phyloP scores from a whole-genome alignment of 225 moss, liverwort and hornwort genomes.

The Straminergon stramineum region DNA sequence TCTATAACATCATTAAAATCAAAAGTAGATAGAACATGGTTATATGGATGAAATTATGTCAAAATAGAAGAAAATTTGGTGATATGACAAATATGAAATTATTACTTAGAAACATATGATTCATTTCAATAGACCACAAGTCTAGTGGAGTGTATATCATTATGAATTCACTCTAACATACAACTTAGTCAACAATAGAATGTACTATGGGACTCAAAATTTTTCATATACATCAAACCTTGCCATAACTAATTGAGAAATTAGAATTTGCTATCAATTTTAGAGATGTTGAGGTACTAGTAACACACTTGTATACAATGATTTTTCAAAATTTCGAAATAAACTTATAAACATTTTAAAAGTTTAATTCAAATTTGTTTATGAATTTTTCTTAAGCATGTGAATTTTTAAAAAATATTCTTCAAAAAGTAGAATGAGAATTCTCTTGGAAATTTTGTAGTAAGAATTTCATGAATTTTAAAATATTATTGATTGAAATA shows the following conservation, averaged over 20 bases:
- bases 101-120: neutral
- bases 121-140: neutral
- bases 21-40: neutral
- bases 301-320: neutral
- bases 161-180: neutral
- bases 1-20: neutral
- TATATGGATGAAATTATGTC: accelerated
- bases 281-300: neutral
- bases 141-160: neutral
- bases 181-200: neutral
- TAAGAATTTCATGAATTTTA: neutral
- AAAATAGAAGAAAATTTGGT: neutral
- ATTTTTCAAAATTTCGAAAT: no score
- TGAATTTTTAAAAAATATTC: no score
- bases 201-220: neutral
- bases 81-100: no score
- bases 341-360: no score
- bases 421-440: neutral
- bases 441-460: accelerated
- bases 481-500: neutral
- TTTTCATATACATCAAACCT: neutral
- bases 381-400: no score
- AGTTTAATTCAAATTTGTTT: neutral
- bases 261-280: neutral
- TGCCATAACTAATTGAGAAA: neutral